Percentiles rank a stretch among this genome's conserved stretches.
Conservation (phyloP, 2,329 filamentous ascomycete species). For the Alternaria sp. region DNA sequence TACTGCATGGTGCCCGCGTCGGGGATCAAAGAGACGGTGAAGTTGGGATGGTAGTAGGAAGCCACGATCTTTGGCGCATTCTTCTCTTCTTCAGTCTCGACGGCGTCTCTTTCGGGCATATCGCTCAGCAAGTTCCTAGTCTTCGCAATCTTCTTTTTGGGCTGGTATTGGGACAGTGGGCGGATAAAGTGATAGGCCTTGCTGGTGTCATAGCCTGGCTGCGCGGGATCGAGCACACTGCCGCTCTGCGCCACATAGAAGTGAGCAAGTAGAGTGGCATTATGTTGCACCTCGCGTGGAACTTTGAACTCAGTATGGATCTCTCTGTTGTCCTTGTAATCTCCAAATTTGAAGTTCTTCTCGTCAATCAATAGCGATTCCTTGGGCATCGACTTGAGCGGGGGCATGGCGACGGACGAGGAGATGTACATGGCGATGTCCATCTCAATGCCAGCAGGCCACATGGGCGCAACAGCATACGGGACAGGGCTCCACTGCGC, state of each 20-base stretch:
- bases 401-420: conserved; percentile 72
- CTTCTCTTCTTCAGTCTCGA: conserved; percentile 60
- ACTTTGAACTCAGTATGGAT: conserved; percentile 80
- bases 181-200: conserved; percentile 85
- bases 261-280: conserved; percentile 93
- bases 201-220: conserved; percentile 73
- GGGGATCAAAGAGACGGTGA: conserved; percentile 86
- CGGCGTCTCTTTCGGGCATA: conserved; percentile 56
- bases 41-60: conserved; percentile 95
- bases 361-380: conserved; percentile 81
- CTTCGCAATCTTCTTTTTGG: conserved; percentile 90
- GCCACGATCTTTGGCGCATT: conserved; percentile 73
- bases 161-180: conserved; percentile 86
- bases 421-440: conserved; percentile 89
- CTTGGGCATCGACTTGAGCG: conserved; percentile 70
- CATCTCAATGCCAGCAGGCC: conserved; percentile 78
- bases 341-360: conserved; percentile 78
- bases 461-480: conserved; percentile 81
- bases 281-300: conserved; percentile 82
- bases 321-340: conserved; percentile 79
- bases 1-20: conserved; percentile 76
- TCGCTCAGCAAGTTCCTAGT: conserved; percentile 80
- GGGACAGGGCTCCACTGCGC: conserved; percentile 72
- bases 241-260: conserved; percentile 86
- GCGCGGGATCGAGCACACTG: conserved; percentile 76